Percentiles rank a stretch among this genome's conserved stretches.
Conservation (phyloP, 352 stramenopile species). For the Blastocystis sp. region DNA sequence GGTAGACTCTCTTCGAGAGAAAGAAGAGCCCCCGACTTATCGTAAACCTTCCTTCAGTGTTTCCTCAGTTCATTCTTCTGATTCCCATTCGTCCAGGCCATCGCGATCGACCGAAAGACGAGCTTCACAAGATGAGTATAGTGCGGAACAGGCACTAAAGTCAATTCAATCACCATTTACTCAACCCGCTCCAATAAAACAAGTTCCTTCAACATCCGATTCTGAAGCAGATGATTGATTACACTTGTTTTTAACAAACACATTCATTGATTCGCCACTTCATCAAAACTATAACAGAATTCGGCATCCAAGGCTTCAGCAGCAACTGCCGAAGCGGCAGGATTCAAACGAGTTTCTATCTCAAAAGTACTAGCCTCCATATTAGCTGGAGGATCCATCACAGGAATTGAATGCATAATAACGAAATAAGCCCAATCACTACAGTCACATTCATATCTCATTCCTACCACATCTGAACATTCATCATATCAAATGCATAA, state of each 20-base stretch:
- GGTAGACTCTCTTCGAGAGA: slow-evolving; percentile 3
- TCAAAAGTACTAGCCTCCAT: too few species aligned
- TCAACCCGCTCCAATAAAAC: background rate
- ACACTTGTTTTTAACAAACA: too few species aligned
- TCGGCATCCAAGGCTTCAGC: background rate
- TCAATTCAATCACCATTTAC: background rate
- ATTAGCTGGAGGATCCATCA: background rate
- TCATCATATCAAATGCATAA: background rate
- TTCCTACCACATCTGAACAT: background rate
- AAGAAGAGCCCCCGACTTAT: background rate
- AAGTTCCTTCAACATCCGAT: background rate
- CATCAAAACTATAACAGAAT: background rate
- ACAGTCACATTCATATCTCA: background rate
- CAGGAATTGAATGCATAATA: background rate
- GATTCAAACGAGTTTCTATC: too few species aligned
- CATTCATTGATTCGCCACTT: background rate
- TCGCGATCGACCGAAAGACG: background rate
- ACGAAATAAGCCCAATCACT: slow-evolving; percentile 34
- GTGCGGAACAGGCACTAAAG: background rate
- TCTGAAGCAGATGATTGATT: too few species aligned
- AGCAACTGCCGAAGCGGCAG: background rate
- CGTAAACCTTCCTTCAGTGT: slow-evolving; percentile 10
- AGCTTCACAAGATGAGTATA: background rate
- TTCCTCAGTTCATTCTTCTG: background rate
- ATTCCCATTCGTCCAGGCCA: background rate